phyloP scores from a whole-genome alignment of 768 basidiomycete genomes.

The Kwoniella sp. region DNA sequence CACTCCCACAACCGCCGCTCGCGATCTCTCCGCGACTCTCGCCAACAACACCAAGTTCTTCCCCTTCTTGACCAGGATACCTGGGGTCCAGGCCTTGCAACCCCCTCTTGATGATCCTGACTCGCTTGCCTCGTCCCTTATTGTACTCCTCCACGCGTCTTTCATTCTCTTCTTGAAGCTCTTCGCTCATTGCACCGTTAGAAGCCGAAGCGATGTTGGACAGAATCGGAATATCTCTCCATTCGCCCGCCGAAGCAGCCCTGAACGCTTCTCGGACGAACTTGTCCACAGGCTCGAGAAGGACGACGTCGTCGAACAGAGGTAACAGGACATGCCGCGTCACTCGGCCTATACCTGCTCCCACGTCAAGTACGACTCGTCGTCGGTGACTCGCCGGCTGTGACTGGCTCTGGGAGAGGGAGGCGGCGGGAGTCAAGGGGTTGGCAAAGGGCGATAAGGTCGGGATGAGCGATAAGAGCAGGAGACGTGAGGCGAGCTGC shows the following conservation, averaged over 20 bases:
- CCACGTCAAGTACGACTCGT: constrained; percentile 80
- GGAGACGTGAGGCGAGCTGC: constrained; percentile 82
- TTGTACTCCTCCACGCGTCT: constrained; percentile 56
- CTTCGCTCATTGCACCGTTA: neutral
- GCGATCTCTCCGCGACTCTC: constrained; percentile 59
- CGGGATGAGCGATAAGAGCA: constrained; percentile 79
- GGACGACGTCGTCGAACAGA: constrained; percentile 80
- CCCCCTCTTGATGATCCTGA: constrained; percentile 70
- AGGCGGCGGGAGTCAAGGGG: constrained; percentile 62
- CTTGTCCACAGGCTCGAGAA: constrained; percentile 80
- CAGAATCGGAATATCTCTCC: constrained; percentile 38
- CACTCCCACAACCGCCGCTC: constrained; percentile 23
- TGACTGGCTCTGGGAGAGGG: neutral
- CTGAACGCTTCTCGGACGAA: constrained; percentile 69
- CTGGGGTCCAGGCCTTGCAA: constrained; percentile 80
- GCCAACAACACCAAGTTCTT: constrained; percentile 70
- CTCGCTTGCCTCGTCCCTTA: constrained; percentile 44
- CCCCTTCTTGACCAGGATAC: constrained; percentile 55
- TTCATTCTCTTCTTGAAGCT: constrained; percentile 26
- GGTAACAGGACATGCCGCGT: constrained; percentile 86
- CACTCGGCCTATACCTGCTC: constrained; percentile 89
- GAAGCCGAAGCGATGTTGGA: too few relatives aligned
- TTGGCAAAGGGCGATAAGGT: constrained; percentile 76
- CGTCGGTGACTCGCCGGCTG: constrained; percentile 58
- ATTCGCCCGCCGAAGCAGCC: constrained; percentile 32